Percentiles rank a stretch among this genome's conserved stretches.
Conservation (phyloP, 1,139 yeast genomes). For the Hansenula lynferdii region DNA sequence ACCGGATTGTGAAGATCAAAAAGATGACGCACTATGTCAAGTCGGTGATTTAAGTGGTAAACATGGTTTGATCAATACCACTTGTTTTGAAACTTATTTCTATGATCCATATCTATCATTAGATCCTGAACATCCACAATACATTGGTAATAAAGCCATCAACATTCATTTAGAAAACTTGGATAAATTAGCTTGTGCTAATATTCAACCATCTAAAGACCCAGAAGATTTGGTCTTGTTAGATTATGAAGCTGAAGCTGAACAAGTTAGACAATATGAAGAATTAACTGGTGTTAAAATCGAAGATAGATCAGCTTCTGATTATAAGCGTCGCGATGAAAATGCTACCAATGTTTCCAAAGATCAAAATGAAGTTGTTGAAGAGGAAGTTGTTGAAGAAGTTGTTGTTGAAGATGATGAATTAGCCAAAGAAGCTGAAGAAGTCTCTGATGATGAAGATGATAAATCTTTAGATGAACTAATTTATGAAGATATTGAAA, state of each 20-base stretch:
- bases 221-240: conserved; percentile 23
- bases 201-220: conserved; percentile 31
- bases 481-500: conserved; percentile 6
- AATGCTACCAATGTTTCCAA: conserved; percentile 4
- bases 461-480: conserved; percentile 4
- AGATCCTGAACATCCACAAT: conserved; percentile 40
- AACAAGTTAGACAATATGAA: conserved; percentile 21
- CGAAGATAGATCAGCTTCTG: conserved; percentile 6
- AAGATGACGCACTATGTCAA: conserved; percentile 48
- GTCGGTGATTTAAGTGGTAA: conserved; percentile 63
- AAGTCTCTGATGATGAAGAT: too few species aligned
- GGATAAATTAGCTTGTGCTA: conserved; percentile 55
- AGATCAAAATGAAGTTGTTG: conserved; percentile 6
- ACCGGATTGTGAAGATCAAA: conserved; percentile 38
- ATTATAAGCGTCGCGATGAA: conserved; percentile 5
- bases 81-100: conserved; percentile 49
- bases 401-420: conserved; percentile 4
- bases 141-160: conserved; percentile 47
- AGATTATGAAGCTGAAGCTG: conserved; percentile 20
- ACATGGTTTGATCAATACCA: conserved; percentile 53
- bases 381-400: conserved; percentile 4
- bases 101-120: conserved; percentile 51
- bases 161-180: conserved; percentile 47
- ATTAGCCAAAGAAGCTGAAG: not conserved
- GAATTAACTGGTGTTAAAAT: conserved; percentile 20